Evolutionary conservation across 2,329 filamentous ascomycete species (phyloP).

Genomic region (Fusarium incarnatum): DNA sequence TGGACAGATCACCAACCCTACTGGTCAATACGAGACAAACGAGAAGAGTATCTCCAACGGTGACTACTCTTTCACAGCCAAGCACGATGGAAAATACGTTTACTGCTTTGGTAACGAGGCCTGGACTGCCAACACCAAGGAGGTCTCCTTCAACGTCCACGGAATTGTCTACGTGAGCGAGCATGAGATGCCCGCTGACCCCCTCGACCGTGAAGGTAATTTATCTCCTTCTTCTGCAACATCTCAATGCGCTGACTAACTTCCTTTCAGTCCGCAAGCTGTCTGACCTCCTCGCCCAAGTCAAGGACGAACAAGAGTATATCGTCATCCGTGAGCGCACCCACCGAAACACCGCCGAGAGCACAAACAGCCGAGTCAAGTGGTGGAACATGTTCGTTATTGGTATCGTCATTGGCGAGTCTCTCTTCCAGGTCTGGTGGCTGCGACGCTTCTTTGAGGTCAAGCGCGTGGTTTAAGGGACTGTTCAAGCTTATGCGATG

Average conservation of each 20-base stretch:
- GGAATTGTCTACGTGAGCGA: conserved; percentile 98
- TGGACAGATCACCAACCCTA: conserved; percentile 79
- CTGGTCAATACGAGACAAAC: conserved; percentile 79
- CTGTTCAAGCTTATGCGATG: not conserved
- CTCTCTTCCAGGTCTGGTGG: conserved; percentile 99
- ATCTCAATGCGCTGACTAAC: conserved; percentile 2
- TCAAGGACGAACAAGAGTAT: conserved; percentile 98
- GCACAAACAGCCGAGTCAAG: conserved; percentile 96
- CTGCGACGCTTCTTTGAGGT: conserved; percentile 97
- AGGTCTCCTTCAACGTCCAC: conserved; percentile 99
- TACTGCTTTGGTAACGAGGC: conserved; percentile 99
- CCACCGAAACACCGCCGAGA: conserved; percentile 98
- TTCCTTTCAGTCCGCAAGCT: conserved; percentile 76
- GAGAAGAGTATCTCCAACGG: conserved; percentile 87
- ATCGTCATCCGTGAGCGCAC: conserved; percentile 95
- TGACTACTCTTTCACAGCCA: conserved; percentile 91
- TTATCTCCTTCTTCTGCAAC: conserved; percentile 10
- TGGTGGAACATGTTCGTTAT: conserved; percentile 99
- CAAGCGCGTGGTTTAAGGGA: conserved; percentile 70
- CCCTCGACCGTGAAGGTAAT: conserved; percentile 89
- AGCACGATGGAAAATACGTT: conserved; percentile 85
- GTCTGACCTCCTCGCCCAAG: conserved; percentile 86
- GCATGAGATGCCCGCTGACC: conserved; percentile 83
- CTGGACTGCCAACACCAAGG: conserved; percentile 95
- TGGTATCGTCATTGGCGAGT: conserved; percentile 87